These are phyloP conservation scores for Epichloe sp. DNA, from an alignment of 2,329 filamentous ascomycete genomes.

Conservation along the genomic window DNA sequence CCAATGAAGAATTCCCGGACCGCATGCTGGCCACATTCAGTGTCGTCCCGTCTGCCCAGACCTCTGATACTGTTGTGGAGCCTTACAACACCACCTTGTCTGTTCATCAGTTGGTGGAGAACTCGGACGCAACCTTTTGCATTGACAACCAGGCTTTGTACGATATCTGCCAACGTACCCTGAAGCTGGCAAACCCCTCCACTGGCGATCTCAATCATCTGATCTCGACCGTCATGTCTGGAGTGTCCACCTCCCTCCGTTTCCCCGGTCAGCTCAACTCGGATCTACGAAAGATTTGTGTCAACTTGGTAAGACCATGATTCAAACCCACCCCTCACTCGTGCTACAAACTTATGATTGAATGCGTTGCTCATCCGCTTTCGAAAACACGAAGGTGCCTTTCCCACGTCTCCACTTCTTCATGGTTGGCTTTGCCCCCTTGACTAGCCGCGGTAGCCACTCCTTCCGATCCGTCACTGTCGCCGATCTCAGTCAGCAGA, in stretches of 20 bases:
- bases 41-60: conserved; percentile 95
- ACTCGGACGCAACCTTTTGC: conserved; percentile 99
- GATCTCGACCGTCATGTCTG: conserved; percentile 98
- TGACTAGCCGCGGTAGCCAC: conserved; percentile 73
- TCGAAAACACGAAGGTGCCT: conserved; percentile 47
- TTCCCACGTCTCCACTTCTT: conserved; percentile 99
- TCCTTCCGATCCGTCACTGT: conserved; percentile 96
- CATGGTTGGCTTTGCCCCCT: conserved; percentile 97
- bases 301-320: conserved; percentile 56
- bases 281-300: conserved; percentile 95
- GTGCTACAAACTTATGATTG: too few species aligned
- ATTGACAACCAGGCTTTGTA: conserved; percentile 99
- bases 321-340: too few species aligned
- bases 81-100: conserved; percentile 99
- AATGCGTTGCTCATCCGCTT: background rate
- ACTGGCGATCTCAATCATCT: conserved; percentile 99
- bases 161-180: conserved; percentile 99
- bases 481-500: conserved; percentile 97
- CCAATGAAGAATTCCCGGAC: conserved; percentile 73
- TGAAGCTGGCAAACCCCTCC: conserved; percentile 96
- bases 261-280: conserved; percentile 99
- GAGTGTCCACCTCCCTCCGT: conserved; percentile 93
- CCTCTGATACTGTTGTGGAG: conserved; percentile 98
- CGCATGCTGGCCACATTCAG: conserved; percentile 99
- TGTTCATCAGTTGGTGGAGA: conserved; percentile 97